These are phyloP conservation scores for Begonia loranthoides DNA, from an alignment of 306 rosid genomes.

Conservation along the genomic window DNA sequence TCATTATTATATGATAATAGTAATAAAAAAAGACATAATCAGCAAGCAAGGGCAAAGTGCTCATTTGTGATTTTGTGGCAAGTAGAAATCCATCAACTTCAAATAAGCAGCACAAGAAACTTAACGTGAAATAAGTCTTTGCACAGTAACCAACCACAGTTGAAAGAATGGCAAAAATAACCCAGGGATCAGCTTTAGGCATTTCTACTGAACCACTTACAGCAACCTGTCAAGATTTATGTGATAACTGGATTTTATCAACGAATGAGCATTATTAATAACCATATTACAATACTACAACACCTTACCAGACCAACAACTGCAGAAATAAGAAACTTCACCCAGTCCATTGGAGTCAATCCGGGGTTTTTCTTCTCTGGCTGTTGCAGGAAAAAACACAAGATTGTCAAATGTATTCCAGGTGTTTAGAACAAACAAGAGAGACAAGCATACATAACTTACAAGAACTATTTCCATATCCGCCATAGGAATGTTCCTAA, in stretches of 20 bases:
- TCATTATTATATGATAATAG: constrained; percentile 3
- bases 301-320: constrained; percentile 78
- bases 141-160: constrained; percentile 81
- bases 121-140: constrained; percentile 91
- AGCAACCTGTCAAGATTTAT: constrained; percentile 52
- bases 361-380: constrained; percentile 98
- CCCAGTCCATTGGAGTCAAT: constrained; percentile 99
- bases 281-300: too few species aligned
- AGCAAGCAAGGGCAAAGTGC: neutral
- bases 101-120: constrained; percentile 8
- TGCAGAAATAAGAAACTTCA: constrained; percentile 75
- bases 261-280: too few species aligned
- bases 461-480: constrained; percentile 95
- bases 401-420: too few species aligned
- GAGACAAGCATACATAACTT: constrained; percentile 16
- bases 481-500: constrained; percentile 84
- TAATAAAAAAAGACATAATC: neutral
- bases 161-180: constrained; percentile 66
- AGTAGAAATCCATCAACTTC: neutral
- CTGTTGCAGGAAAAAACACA: constrained; percentile 28
- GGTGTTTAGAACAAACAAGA: too few species aligned
- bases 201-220: constrained; percentile 67
- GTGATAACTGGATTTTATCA: constrained; percentile 5
- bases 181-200: constrained; percentile 79
- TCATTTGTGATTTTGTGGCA: too few species aligned